Base-by-base conservation (phyloP, 2,329 filamentous ascomycete genomes). In the Alternaria rosae region DNA sequence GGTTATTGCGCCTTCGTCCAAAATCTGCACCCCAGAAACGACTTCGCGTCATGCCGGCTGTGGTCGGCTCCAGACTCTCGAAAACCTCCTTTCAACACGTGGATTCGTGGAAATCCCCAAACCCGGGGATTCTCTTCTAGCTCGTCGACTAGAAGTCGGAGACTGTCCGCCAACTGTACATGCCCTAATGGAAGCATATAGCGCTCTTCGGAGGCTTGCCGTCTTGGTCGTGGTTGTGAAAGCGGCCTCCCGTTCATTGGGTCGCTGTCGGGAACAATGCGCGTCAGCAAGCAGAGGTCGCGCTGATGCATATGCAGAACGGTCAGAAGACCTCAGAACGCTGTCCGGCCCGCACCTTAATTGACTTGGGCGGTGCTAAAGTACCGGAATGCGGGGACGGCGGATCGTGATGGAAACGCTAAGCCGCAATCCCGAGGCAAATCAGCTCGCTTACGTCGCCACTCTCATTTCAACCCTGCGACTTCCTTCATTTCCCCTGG, bases 401-500 rank as follows among this genome's bases (percentile, higher is more conserved):
- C 54, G 42, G 25, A 44, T 64, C 17, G 25, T n/a, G 45, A 53
- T 28, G 54, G 57, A 30, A 38, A 20, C 28, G 35, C 54, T 32
- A 57, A 52, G 15, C 38, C 38, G 21, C 26, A 6, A 23, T n/a
- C 53, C 35, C 53, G 47, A 41, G 54, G 38, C 53, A 52, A 38
- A 57, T 61, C 58, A 61, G 47, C 54, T 61, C 58, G 58, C 58
- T 57, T 57, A 45, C n/a, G 23, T 41, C 30, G 58, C 47, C 54
- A 57, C 48, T 21, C 17, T 56, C 62, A 58, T 58, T 30, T 52
- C 26, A 32, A 42, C 58, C 45, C 47, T 55, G 54, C 59, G 50
- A 56, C 54, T n/a, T 54, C 6, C 11, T 38, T 62, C 62, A 62
- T 64, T 62, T 64, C 62, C 59, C 59, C 59, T 62, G 54, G 38